Evolutionary conservation across 1,284 basidiomycete genomes (phyloP).

Genomic region (Mrakiaceae sp.): DNA sequence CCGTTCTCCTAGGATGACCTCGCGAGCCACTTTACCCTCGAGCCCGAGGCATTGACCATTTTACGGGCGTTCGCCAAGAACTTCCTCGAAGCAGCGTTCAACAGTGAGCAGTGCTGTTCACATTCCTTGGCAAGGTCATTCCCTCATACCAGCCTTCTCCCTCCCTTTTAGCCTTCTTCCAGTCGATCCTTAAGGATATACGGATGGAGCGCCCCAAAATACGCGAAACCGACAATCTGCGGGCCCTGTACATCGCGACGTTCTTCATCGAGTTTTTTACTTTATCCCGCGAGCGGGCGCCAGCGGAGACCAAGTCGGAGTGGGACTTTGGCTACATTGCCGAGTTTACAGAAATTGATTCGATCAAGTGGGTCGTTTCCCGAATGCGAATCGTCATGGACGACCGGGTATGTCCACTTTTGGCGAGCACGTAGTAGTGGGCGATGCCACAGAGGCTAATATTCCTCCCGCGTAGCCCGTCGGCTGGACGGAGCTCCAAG

Average conservation of each 20-base stretch:
- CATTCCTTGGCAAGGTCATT: neutral
- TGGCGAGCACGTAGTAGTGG: too few species aligned
- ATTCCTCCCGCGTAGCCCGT: conserved; percentile 50
- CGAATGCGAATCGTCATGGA: conserved; percentile 80
- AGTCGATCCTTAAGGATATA: conserved; percentile 73
- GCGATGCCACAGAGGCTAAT: too few species aligned
- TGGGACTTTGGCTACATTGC: conserved; percentile 60
- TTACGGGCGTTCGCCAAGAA: conserved; percentile 56
- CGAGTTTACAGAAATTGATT: conserved; percentile 69
- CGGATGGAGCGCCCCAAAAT: conserved; percentile 79
- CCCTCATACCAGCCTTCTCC: conserved; percentile 12
- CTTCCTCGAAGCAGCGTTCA: conserved; percentile 73
- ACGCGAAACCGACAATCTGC: conserved; percentile 76
- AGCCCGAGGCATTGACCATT: conserved; percentile 52
- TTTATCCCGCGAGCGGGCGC: conserved; percentile 31
- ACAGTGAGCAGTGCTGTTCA: conserved; percentile 46
- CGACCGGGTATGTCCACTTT: conserved; percentile 53
- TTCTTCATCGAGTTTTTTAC: conserved; percentile 88
- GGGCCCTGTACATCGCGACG: conserved; percentile 66
- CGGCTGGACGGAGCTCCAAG: conserved; percentile 83
- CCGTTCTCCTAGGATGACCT: conserved; percentile 38
- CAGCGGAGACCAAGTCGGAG: neutral
- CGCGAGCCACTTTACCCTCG: conserved; percentile 37
- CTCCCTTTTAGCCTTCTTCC: conserved; percentile 55
- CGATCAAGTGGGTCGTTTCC: conserved; percentile 75